Base-by-base conservation (phyloP, 176 grass and related monocot genomes). In the Stipa capillata region DNA sequence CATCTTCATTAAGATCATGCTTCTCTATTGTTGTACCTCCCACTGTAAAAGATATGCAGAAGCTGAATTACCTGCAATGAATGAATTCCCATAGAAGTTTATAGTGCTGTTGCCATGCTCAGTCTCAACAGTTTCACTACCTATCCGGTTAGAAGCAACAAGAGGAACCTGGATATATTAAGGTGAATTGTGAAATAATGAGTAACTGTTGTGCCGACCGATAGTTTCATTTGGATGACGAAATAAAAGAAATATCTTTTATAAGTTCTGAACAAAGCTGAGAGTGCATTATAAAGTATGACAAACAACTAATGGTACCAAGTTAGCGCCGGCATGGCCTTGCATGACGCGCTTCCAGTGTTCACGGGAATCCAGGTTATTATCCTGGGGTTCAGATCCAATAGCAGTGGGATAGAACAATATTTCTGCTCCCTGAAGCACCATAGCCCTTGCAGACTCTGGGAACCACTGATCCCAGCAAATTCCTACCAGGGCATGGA, bases 391-490 rank as follows among this genome's bases (percentile, higher is more conserved):
- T 85, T 95, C 92, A 74, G 96, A 93, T 73, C 92, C 92, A 63
- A 98, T 98, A 27, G 96, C 92, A 49, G 96, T 98, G 41, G 96
- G 92, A 65, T 93, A 95, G 23, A 98, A 84, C 57, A 98, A 74
- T 72, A 98, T 61, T 67, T 98, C 92, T 0, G 90, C 96, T 37
- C 92, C 96, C 75, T 95, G 85, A 81, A 95, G 85, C 40, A 75
- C 90, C 96, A 98, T 98, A 31, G 90, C 83, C 74, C 96, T 89
- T 75, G 96, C 96, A 52, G 85, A 87, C 82, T 98, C 96, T 18
- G 96, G 92, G 78, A 98, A 94, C 96, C 92, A 94, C 65, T 94
- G 96, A 79, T 98, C 96, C 96, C 90, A 98, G 50, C 92, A 98
- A 70, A 98, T 94, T 74, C 83, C 96, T 97, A 76, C 36, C 18